These are phyloP conservation scores for Termitomyces sp. DNA, from an alignment of 768 basidiomycete genomes.

Conservation along the genomic window DNA sequence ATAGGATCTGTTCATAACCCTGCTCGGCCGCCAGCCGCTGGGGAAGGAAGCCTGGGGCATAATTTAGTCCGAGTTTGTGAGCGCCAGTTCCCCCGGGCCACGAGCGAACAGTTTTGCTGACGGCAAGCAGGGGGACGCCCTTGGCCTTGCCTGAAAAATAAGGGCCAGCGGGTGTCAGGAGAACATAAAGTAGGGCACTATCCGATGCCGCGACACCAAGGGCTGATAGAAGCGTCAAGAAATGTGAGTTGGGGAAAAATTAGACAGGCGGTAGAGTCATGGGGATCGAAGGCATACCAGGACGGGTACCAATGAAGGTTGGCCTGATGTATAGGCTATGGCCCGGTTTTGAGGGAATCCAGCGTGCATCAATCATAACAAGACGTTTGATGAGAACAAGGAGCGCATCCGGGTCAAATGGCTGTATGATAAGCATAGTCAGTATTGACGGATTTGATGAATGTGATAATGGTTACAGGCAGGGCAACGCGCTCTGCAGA, in stretches of 20 bases:
- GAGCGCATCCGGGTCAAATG: conserved; percentile 69
- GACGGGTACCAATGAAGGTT: conserved; percentile 59
- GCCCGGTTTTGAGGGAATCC: conserved; percentile 75
- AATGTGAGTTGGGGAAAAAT: conserved; percentile 25
- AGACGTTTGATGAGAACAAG: conserved; percentile 73
- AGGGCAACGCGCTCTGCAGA: conserved; percentile 71
- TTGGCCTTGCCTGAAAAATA: conserved; percentile 73
- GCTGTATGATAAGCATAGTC: conserved; percentile 30
- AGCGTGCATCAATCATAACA: conserved; percentile 66
- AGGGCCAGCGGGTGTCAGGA: conserved; percentile 69
- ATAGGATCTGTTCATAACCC: conserved; percentile 78
- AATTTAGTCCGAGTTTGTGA: conserved; percentile 73
- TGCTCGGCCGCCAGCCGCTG: conserved; percentile 60
- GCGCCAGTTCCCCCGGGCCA: conserved; percentile 72
- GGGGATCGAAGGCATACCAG: conserved; percentile 24
- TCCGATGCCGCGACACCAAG: conserved; percentile 69
- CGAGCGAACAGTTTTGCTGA: conserved; percentile 35
- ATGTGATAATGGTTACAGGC: conserved; percentile 41
- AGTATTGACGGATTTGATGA: background rate
- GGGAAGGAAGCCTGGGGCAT: conserved; percentile 57
- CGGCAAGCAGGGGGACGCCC: conserved; percentile 37
- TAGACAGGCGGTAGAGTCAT: conserved; percentile 35
- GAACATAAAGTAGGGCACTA: conserved; percentile 71
- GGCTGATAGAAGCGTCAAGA: conserved; percentile 16
- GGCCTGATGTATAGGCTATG: conserved; percentile 88